Evolutionary conservation across 495 filamentous ascomycete genomes (phyloP).

Genomic region (Aspergillus kassunensis): DNA sequence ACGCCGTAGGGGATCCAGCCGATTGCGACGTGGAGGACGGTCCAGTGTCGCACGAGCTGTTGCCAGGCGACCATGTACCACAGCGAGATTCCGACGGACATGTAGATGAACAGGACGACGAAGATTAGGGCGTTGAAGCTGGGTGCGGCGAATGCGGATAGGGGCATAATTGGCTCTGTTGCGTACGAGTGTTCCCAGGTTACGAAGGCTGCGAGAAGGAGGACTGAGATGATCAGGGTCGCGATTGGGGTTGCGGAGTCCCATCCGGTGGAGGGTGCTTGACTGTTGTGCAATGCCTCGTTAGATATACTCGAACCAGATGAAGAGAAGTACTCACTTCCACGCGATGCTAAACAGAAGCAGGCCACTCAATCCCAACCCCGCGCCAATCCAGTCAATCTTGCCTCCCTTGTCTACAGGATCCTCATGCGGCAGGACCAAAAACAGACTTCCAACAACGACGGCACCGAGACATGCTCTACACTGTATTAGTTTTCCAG

Average conservation of each 20-base stretch:
- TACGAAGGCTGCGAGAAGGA: neutral
- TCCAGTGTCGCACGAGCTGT: neutral
- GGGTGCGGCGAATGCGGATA: neutral
- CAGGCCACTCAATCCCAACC: too few relatives aligned
- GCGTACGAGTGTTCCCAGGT: neutral
- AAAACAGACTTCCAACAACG: too few relatives aligned
- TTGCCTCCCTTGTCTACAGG: too few relatives aligned
- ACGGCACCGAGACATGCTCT: too few relatives aligned
- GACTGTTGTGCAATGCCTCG: neutral
- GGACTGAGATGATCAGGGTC: neutral
- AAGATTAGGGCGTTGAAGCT: neutral
- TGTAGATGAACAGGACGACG: neutral
- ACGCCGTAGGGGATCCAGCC: neutral
- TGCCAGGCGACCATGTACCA: neutral
- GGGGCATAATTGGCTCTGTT: neutral
- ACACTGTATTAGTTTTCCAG: too few relatives aligned
- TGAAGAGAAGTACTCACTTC: too few relatives aligned
- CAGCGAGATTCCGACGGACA: neutral
- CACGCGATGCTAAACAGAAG: too few relatives aligned
- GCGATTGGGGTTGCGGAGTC: neutral
- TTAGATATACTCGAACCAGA: too few relatives aligned
- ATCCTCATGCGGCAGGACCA: too few relatives aligned
- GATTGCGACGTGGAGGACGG: neutral
- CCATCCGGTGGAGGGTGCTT: neutral
- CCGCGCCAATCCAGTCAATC: too few relatives aligned